A percentile compares a stretch with the other conserved stretches of the same genome.
phyloP scores from a whole-genome alignment of 2,329 filamentous ascomycete species.

The Penicillium freii region DNA sequence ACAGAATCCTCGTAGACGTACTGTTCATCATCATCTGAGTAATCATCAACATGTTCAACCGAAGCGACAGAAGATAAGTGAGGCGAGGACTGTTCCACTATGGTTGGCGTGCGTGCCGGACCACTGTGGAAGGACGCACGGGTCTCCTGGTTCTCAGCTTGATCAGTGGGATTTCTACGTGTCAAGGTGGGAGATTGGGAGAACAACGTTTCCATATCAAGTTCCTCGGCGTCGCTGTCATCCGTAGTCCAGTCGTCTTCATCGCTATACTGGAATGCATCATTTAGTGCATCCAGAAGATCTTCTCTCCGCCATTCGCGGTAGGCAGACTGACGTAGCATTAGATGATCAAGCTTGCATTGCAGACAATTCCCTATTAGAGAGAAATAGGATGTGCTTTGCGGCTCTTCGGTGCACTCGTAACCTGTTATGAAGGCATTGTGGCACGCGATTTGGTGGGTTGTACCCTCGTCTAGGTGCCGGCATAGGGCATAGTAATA shows the following conservation, averaged over 20 bases:
- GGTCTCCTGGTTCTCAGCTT: background rate
- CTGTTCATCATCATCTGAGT: background rate
- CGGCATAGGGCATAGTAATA: constrained; percentile 27
- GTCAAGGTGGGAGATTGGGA: background rate
- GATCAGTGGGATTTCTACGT: too few relatives aligned
- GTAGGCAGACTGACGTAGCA: background rate
- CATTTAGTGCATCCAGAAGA: background rate
- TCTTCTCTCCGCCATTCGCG: background rate
- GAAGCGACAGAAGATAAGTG: background rate
- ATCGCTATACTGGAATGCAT: background rate
- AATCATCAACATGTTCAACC: background rate
- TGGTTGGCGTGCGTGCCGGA: background rate
- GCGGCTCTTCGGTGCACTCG: constrained; percentile 9
- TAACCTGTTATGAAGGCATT: constrained; percentile 15
- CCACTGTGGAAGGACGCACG: background rate
- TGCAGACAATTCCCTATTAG: constrained; percentile 15
- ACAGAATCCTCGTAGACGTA: background rate
- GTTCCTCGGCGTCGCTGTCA: background rate
- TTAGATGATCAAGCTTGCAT: background rate
- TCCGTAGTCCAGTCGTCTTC: background rate
- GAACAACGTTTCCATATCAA: background rate
- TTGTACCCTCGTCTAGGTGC: constrained; percentile 14
- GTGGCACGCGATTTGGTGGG: constrained; percentile 17
- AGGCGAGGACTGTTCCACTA: background rate
- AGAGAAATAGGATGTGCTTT: constrained; percentile 6